Evolutionary conservation across 1,139 yeast species (phyloP).

Genomic region (Yamadazyma dushanensis): DNA sequence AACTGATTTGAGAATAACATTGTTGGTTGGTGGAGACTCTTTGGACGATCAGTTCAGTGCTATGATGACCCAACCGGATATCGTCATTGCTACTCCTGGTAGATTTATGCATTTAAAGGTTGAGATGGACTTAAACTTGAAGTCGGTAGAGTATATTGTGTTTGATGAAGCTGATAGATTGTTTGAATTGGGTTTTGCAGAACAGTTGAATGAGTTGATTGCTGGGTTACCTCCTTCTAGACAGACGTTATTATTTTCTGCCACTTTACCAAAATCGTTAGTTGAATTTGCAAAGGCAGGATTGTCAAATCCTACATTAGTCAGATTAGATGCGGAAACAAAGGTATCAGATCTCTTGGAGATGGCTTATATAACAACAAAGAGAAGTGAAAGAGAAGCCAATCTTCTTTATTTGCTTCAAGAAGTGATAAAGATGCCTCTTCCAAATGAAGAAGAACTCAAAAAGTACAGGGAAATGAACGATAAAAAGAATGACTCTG

Average conservation of each 20-base stretch:
- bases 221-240: slow-evolving; percentile 79
- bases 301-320: slow-evolving; percentile 83
- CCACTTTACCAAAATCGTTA: slow-evolving; percentile 87
- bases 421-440: slow-evolving; percentile 82
- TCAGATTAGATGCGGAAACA: slow-evolving; percentile 87
- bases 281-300: slow-evolving; percentile 99
- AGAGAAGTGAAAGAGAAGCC: slow-evolving; percentile 88
- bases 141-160: slow-evolving; percentile 82
- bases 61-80: slow-evolving; percentile 94
- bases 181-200: slow-evolving; percentile 96
- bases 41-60: slow-evolving; percentile 91
- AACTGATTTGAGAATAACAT: slow-evolving; percentile 75
- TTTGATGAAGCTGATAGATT: slow-evolving; percentile 98
- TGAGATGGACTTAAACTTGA: slow-evolving; percentile 87
- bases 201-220: slow-evolving; percentile 86
- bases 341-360: slow-evolving; percentile 88
- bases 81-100: slow-evolving; percentile 96
- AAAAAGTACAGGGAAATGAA: slow-evolving; percentile 51
- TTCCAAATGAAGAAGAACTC: slow-evolving; percentile 67
- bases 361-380: slow-evolving; percentile 82
- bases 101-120: slow-evolving; percentile 92
- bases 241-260: slow-evolving; percentile 89
- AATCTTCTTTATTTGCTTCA: slow-evolving; percentile 73
- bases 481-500: slow-evolving; percentile 44
- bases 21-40: slow-evolving; percentile 96